Conservation (phyloP, 2,329 filamentous ascomycete genomes). For the Ophioceras dolichostomum region DNA sequence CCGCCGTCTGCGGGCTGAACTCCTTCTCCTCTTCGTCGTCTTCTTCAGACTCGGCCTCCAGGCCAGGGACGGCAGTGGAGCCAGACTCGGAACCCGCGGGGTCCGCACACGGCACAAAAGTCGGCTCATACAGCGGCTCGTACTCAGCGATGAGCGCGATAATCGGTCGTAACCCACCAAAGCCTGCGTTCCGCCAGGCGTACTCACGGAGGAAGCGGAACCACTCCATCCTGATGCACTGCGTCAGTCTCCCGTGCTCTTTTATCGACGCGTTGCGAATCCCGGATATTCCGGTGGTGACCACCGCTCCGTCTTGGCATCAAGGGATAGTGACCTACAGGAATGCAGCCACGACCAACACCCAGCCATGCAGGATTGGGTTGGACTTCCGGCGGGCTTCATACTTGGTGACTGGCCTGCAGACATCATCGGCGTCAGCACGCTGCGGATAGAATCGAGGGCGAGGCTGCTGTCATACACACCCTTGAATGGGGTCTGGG, state of each 20-base stretch:
- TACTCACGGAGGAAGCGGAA: slow-evolving; percentile 38
- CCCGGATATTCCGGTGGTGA: too few relatives aligned
- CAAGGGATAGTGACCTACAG: slow-evolving; percentile 28
- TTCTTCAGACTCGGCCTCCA: slow-evolving; percentile 21
- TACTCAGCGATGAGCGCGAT: slow-evolving; percentile 36
- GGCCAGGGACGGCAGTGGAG: slow-evolving; percentile 4
- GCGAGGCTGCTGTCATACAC: too few relatives aligned
- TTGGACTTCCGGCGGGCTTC: slow-evolving; percentile 28
- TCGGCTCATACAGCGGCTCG: slow-evolving; percentile 33
- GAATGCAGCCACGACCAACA: slow-evolving; percentile 38
- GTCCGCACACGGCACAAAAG: slow-evolving; percentile 25
- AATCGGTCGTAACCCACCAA: slow-evolving; percentile 42
- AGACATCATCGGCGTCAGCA: too few relatives aligned
- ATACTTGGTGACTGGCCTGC: too few relatives aligned
- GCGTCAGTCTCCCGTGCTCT: slow-evolving; percentile 3
- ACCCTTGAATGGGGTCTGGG: slow-evolving; percentile 22
- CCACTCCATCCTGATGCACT: slow-evolving; percentile 36
- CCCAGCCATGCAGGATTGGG: slow-evolving; percentile 42
- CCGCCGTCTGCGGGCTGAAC: slow-evolving; percentile 3
- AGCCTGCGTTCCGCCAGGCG: slow-evolving; percentile 54
- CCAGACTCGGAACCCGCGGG: slow-evolving; percentile 25
- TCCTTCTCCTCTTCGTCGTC: slow-evolving; percentile 17
- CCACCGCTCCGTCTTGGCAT: too few relatives aligned
- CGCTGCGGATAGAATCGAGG: too few relatives aligned
- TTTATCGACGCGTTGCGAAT: too few relatives aligned